Evolutionary conservation across 2,329 filamentous ascomycete genomes (phyloP).

Genomic region (Fusarium compactum): DNA sequence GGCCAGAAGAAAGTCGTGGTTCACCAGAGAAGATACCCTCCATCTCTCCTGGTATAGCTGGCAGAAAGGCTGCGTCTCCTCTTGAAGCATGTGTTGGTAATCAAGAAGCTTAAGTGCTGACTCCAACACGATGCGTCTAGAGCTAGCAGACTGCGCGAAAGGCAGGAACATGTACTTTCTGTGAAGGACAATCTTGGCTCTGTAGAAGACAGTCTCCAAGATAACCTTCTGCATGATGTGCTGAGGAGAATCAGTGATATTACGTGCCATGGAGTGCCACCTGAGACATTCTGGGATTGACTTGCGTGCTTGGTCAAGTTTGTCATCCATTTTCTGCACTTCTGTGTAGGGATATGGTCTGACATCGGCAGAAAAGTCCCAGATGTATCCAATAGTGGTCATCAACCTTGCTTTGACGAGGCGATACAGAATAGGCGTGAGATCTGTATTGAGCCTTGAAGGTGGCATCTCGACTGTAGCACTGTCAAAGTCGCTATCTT

Average conservation of each 20-base stretch:
- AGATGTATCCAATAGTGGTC: not conserved
- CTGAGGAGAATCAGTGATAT: constrained; percentile 16
- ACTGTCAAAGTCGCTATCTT: constrained; percentile 57
- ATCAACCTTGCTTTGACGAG: constrained; percentile 18
- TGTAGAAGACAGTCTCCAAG: not conserved
- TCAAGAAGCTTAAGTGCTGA: constrained; percentile 20
- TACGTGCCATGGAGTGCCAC: constrained; percentile 13
- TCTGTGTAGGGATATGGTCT: constrained; percentile 2
- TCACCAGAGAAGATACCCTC: constrained; percentile 9
- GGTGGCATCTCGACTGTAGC: not conserved
- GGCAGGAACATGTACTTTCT: constrained; percentile 6
- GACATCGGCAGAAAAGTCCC: constrained; percentile 12
- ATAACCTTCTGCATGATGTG: constrained; percentile 4
- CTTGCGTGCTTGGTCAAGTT: not conserved
- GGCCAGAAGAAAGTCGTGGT: constrained; percentile 6
- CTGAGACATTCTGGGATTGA: constrained; percentile 7
- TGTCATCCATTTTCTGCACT: constrained; percentile 14
- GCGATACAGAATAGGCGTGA: constrained; percentile 12
- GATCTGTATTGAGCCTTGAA: not conserved
- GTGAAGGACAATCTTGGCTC: constrained; percentile 18
- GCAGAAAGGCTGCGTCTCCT: constrained; percentile 10
- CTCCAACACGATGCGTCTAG: constrained; percentile 8
- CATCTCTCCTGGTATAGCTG: constrained; percentile 20
- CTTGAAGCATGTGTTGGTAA: constrained; percentile 13
- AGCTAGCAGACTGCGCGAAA: not conserved